These are phyloP conservation scores for Xylaria castorea DNA, from an alignment of 495 filamentous ascomycete genomes.

Conservation along the genomic window DNA sequence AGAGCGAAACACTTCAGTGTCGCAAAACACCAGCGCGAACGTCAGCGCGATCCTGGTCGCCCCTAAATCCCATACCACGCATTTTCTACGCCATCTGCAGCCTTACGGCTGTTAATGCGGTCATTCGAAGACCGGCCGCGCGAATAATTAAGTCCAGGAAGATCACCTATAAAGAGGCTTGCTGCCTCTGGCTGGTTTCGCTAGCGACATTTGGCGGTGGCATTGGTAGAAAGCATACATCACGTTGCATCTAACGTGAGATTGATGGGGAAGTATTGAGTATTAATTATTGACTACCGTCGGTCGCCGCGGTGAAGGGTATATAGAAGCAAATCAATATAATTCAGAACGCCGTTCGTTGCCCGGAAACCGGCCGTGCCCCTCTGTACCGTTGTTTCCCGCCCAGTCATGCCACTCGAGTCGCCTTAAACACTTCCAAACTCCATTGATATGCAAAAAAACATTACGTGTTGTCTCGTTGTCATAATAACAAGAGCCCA, in stretches of 20 bases:
- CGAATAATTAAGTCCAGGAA: background rate
- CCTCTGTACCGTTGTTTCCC: slow-evolving; percentile 16
- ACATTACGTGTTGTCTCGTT: background rate
- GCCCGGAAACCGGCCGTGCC: background rate
- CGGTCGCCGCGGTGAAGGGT: slow-evolving; percentile 10
- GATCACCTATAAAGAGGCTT: background rate
- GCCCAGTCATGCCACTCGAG: background rate
- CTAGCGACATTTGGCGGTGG: background rate
- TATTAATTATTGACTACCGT: slow-evolving; percentile 11
- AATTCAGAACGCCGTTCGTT: slow-evolving; percentile 20
- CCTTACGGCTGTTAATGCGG: background rate
- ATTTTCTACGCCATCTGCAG: background rate
- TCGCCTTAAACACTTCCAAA: slow-evolving; percentile 7
- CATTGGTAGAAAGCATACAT: background rate
- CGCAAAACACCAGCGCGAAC: slow-evolving; percentile 15
- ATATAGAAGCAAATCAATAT: slow-evolving; percentile 24
- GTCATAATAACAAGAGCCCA: slow-evolving; percentile 39
- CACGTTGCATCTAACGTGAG: background rate
- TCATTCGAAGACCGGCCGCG: background rate
- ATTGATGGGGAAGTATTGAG: background rate
- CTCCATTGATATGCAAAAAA: slow-evolving; percentile 25
- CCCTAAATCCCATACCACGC: background rate
- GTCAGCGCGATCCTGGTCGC: background rate
- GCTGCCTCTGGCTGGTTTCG: background rate
- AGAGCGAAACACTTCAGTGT: slow-evolving; percentile 1